Evolutionary conservation across 768 basidiomycete genomes (phyloP).

Genomic region (Astraeus odoratus): DNA sequence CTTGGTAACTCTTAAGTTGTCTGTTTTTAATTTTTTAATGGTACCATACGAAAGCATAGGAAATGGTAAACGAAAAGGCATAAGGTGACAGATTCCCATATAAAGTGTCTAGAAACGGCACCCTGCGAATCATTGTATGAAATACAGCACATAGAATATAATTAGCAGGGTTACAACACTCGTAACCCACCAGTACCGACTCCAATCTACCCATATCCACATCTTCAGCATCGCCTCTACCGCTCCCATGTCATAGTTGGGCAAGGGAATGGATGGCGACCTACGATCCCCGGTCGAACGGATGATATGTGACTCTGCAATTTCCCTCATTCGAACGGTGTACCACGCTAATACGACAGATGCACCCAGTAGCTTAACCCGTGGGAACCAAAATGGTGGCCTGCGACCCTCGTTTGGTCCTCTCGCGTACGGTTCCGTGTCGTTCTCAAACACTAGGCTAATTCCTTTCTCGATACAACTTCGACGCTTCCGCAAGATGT

Average conservation of each 20-base stretch:
- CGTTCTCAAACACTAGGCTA: constrained; percentile 12
- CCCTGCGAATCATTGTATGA: no score
- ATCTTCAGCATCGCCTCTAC: constrained; percentile 34
- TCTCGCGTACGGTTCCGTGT: constrained; percentile 28
- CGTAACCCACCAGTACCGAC: background rate
- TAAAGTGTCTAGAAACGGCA: no score
- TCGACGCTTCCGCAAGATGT: constrained; percentile 22
- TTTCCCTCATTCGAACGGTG: constrained; percentile 44
- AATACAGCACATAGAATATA: background rate
- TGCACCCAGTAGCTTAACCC: constrained; percentile 59
- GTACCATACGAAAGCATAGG: no score
- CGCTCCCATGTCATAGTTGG: constrained; percentile 27
- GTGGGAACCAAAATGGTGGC: constrained; percentile 28
- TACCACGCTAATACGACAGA: constrained; percentile 65
- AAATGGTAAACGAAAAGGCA: no score
- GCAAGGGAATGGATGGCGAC: constrained; percentile 2
- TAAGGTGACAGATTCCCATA: no score
- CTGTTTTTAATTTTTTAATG: no score
- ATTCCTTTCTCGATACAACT: background rate
- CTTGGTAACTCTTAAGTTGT: no score
- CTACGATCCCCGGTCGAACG: background rate
- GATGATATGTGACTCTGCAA: constrained; percentile 29
- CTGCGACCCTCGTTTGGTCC: constrained; percentile 29
- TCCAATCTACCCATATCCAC: constrained; percentile 39
- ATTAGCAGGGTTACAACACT: background rate